A percentile compares a stretch with the other conserved stretches of the same genome.
phyloP scores from a whole-genome alignment of 345 rosid species.

The Citrus cavaleriei region DNA sequence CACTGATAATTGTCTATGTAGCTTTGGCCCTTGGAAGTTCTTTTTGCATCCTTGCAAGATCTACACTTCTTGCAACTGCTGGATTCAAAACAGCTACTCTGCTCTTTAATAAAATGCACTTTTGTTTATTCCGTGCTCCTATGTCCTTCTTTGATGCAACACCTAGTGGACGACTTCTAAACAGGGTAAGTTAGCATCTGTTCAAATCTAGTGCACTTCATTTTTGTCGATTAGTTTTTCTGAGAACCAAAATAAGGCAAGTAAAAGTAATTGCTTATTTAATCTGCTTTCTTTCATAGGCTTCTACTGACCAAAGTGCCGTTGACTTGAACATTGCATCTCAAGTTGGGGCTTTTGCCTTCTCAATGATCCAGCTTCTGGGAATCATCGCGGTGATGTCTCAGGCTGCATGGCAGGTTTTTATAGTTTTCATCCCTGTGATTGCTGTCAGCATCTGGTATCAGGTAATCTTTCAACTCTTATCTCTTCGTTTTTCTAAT shows the following conservation, averaged over 20 bases:
- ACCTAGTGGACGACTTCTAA: conserved; percentile 62
- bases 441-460: conserved; percentile 53
- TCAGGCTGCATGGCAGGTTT: conserved; percentile 67
- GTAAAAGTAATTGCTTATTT: neutral
- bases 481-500: neutral
- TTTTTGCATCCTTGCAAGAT: conserved; percentile 45
- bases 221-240: neutral
- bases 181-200: conserved; percentile 34
- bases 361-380: conserved; percentile 45
- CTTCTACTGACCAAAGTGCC: conserved; percentile 75
- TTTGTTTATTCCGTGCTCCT: conserved; percentile 67
- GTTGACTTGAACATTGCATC: conserved; percentile 51
- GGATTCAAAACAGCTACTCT: conserved; percentile 60
- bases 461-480: conserved; percentile 36
- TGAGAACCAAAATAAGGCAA: neutral
- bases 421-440: conserved; percentile 52
- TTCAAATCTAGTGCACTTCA: neutral
- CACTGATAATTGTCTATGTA: conserved; percentile 49
- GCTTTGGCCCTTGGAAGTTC: conserved; percentile 52
- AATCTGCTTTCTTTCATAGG: conserved; percentile 31
- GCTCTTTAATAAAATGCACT: conserved; percentile 63
- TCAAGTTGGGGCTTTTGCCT: conserved; percentile 44
- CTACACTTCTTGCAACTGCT: conserved; percentile 41
- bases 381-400: conserved; percentile 62
- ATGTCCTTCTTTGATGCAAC: conserved; percentile 83